Conservation (phyloP, 306 rosid genomes). For the Lagenaria siceraria region DNA sequence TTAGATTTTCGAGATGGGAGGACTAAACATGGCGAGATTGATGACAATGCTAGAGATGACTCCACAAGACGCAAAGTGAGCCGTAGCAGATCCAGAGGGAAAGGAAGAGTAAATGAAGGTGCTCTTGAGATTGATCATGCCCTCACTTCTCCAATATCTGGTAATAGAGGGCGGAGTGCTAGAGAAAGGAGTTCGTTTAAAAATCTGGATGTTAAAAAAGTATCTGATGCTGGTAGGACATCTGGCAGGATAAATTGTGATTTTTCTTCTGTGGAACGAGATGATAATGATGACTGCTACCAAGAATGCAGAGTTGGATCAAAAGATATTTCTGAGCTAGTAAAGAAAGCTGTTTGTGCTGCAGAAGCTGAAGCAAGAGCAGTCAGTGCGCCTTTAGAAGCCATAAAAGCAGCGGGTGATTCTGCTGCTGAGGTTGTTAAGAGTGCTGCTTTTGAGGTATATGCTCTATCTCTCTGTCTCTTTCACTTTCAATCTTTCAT, state of each 20-base stretch:
- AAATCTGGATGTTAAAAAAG: constrained; percentile 43
- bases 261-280: constrained; percentile 45
- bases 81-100: constrained; percentile 66
- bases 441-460: constrained; percentile 89
- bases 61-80: constrained; percentile 59
- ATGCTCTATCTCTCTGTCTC: not conserved
- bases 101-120: constrained; percentile 69
- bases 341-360: constrained; percentile 72
- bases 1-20: constrained; percentile 60
- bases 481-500: not conserved
- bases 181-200: constrained; percentile 49
- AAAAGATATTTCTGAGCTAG: constrained; percentile 61
- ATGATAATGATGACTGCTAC: constrained; percentile 70
- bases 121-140: constrained; percentile 48
- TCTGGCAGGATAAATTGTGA: constrained; percentile 29
- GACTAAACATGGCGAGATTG: constrained; percentile 50
- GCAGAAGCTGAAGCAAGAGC: constrained; percentile 95
- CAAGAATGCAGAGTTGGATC: constrained; percentile 68
- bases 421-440: constrained; percentile 95
- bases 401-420: constrained; percentile 89
- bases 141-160: constrained; percentile 68
- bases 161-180: constrained; percentile 43
- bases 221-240: constrained; percentile 42
- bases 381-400: constrained; percentile 89
- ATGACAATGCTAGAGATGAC: constrained; percentile 70